Base-by-base conservation (phyloP, 345 rosid species). In the Fremontodendron californicum region DNA sequence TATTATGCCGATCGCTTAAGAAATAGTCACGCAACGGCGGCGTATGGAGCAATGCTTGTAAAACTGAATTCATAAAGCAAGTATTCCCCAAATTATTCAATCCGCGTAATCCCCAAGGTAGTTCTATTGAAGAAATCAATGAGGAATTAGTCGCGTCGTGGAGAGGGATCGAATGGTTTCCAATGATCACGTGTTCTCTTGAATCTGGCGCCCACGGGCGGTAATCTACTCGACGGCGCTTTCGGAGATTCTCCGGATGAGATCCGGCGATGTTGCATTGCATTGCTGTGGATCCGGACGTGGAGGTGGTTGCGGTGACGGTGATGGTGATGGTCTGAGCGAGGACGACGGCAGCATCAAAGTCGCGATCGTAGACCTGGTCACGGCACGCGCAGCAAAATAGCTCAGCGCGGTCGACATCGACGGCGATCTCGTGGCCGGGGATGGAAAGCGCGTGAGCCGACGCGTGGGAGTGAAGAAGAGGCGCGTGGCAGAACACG, bases 1-100 rank as follows among this genome's bases (percentile, higher is more conserved):
- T 76, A 48, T 86, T 86, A 69, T 86, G 93, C 67, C 82, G 77
- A 77, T 88, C 91, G 73, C 93, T 88, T 43, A 88, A 75, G 74
- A 89, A 89, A 75, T 89, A 89, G 71, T 85, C 85, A 57, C 89
- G 39, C 67, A 89, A 72, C 5, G 89, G 93, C 72, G 91, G 89
- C 31, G 91, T 85, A 69, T 86, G 93, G 7, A 89, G 85, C 80
- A 88, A 81, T 51, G 89, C 91, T 80, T 89, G 91, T 46, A 89
- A 79, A n/a, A 89, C 87, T n/a, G 91, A 89, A 71, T 86, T 89
- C 93, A 89, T 89, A 68, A 88, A 89, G 57, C 91, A 89, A 0
- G 93, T 89, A 61, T 86, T 89, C 15, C 93, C 93, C 29, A 89
- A 65, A 64, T 89, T 89, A 78, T 88, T 88, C 78, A 89, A 71